Evolutionary conservation across 1,284 basidiomycete species (phyloP).

Genomic region (Heterobasidion parviporum): DNA sequence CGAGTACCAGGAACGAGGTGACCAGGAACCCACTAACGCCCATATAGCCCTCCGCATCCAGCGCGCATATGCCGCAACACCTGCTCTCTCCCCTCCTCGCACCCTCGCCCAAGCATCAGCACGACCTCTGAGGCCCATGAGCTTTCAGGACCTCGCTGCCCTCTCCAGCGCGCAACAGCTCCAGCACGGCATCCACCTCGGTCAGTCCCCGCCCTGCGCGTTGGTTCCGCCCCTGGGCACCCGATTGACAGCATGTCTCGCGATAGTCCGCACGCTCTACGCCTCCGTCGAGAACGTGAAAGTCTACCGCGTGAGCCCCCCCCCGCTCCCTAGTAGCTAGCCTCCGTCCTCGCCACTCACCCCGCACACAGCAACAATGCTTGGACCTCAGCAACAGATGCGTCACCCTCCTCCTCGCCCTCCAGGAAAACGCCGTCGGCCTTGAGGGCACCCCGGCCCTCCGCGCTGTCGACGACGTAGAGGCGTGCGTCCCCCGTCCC

Average conservation of each 20-base stretch:
- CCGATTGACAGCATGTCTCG: no score
- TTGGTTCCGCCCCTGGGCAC: no score
- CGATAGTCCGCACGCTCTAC: background rate
- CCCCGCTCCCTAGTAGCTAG: background rate
- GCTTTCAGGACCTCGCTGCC: background rate
- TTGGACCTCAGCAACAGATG: constrained; percentile 26
- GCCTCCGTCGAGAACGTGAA: constrained; percentile 4
- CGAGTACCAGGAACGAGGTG: no score
- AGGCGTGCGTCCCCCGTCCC: constrained; percentile 19
- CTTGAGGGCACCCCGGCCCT: constrained; percentile 23
- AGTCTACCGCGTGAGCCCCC: background rate
- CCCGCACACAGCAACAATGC: constrained; percentile 27
- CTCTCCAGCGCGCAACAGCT: background rate
- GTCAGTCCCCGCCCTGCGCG: background rate
- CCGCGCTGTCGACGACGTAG: constrained; percentile 27
- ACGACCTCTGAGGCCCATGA: background rate
- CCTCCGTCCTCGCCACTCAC: constrained; percentile 1
- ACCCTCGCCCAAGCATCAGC: no score
- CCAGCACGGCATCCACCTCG: background rate
- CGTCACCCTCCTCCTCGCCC: constrained; percentile 20
- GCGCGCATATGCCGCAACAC: no score
- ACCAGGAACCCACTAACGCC: no score
- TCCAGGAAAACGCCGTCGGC: constrained; percentile 25
- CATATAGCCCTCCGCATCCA: no score
- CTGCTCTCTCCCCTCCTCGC: no score